These are phyloP conservation scores for Monilinia polystroma DNA, from an alignment of 2,329 filamentous ascomycete species.

Conservation along the genomic window DNA sequence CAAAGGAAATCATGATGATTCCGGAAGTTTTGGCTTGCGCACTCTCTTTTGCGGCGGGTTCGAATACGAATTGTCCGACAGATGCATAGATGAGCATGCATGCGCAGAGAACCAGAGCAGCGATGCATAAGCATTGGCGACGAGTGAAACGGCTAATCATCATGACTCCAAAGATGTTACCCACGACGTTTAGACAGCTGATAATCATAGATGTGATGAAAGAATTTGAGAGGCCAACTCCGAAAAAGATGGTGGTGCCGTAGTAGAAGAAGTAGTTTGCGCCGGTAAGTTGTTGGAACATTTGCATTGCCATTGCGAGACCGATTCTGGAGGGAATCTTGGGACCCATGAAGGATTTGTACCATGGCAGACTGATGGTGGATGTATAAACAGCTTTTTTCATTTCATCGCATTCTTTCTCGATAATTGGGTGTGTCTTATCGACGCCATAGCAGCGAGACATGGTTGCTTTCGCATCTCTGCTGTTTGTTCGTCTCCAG, in stretches of 20 bases:
- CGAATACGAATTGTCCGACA: slow-evolving; percentile 52
- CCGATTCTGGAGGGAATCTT: slow-evolving; percentile 63
- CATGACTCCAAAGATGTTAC: slow-evolving; percentile 55
- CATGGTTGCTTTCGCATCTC: slow-evolving; percentile 51
- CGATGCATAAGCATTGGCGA: slow-evolving; percentile 64
- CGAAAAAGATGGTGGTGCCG: slow-evolving; percentile 64
- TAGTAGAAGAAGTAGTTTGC: slow-evolving; percentile 65
- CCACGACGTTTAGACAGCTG: slow-evolving; percentile 64
- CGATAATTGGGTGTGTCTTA: slow-evolving; percentile 48
- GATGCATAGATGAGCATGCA: slow-evolving; percentile 61
- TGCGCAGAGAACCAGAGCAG: slow-evolving; percentile 68
- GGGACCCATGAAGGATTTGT: slow-evolving; percentile 60
- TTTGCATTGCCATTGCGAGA: slow-evolving; percentile 62
- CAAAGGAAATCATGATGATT: slow-evolving; percentile 68
- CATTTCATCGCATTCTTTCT: slow-evolving; percentile 54
- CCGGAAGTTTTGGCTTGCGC: slow-evolving; percentile 51
- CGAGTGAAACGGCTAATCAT: slow-evolving; percentile 67
- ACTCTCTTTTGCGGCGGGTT: slow-evolving; percentile 44
- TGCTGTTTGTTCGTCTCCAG: slow-evolving; percentile 49
- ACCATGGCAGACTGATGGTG: slow-evolving; percentile 57
- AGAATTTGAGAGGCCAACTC: slow-evolving; percentile 61
- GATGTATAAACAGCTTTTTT: slow-evolving; percentile 45
- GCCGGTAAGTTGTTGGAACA: slow-evolving; percentile 67
- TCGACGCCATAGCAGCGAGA: slow-evolving; percentile 52
- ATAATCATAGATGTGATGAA: slow-evolving; percentile 69